Evolutionary conservation across 164 flowering plant species (phyloP), one percentile per base, ranked within the genome.

Genomic region (Piper betle): DNA sequence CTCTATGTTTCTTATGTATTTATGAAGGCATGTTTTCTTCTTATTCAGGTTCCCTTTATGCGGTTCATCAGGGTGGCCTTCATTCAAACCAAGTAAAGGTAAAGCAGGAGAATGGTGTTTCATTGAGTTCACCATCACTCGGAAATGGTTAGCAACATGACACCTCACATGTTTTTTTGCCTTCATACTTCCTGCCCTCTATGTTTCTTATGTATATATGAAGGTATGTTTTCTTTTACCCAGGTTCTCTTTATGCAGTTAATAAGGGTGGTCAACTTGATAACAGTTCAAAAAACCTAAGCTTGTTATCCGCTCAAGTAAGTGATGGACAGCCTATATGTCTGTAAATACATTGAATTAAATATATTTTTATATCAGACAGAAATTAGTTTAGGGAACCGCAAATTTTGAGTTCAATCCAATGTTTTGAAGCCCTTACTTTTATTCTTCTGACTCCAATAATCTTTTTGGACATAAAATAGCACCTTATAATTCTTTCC

Each of bases 31-130:
- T 73, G 73, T 71, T 60, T 75, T 61, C 73, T 40, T 73, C n/a
- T 58, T 60, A 79, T 12, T 61, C 79, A 55, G 58, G 77, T 61
- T 62, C 89, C 64, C 55, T 76, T 39, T 83, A 76, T 68, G 69
- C 82, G 13, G 85, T 77, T 55, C 55, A 73, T 66, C 87, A 81
- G 69, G 88, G 83, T 72, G 64, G 80, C 48, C n/a, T n/a, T n/a
- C n/a, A n/a, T n/a, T n/a, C n/a, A n/a, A n/a, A n/a, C n/a, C n/a
- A n/a, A n/a, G n/a, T n/a, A n/a, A n/a, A n/a, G n/a, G n/a, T n/a
- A n/a, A n/a, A n/a, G n/a, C n/a, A n/a, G n/a, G n/a, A n/a, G n/a
- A n/a, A n/a, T n/a, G n/a, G n/a, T n/a, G n/a, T n/a, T n/a, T n/a
- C n/a, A n/a, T n/a, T n/a, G n/a, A n/a, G n/a, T n/a, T n/a, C n/a